Evolutionary conservation across 768 basidiomycete species (phyloP), one percentile per base, ranked within the genome.

Genomic region (Gloeostereum incarnatum): DNA sequence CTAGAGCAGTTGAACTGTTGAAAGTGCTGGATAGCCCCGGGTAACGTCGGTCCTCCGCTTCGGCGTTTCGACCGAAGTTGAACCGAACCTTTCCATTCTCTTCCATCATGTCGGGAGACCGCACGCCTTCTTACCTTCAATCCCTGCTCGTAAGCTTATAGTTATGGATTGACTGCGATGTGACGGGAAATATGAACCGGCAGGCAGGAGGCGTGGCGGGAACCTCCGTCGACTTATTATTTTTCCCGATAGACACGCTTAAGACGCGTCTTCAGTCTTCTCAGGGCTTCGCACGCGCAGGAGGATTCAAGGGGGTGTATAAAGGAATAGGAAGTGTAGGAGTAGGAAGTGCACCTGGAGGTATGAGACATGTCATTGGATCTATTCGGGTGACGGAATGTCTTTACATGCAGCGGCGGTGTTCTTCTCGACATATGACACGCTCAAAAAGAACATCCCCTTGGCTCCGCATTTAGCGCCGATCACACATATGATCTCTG

Each of bases 211-310:
- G 85, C 16, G 57, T 81, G n/a, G 90, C 96, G 22, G 94, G 94
- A 19, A 84, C 89, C 6, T 72, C 90, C 2, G 94, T 97, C 13
- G 94, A 99, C 61, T 72, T 97, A 31, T 72, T 96, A 16, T 93
- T 99, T 65, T 99, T 91, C 58, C 94, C 94, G 1, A 78, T 99
- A 41, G 94, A 99, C 62, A 96, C 94, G 1, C 61, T 98, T 55
- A 99, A 99, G 62, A 98, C 96, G 26, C 81, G 94, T 34, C 69
- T 96, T 23, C 94, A 99, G 51, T 84, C 91, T 5, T 56, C 78
- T 2, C 80, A 87, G 51, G 96, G 94, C 13, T 97, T 99, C 57
- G 55, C 75, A 31, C 63, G 66, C 20, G 81, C 90, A 2, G 94
- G 94, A 11, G 96, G 92, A 0, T 87, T 97, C 58, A 75, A 61